phyloP scores from a whole-genome alignment of 768 basidiomycete genomes.

The Paxillus rubicundulus region DNA sequence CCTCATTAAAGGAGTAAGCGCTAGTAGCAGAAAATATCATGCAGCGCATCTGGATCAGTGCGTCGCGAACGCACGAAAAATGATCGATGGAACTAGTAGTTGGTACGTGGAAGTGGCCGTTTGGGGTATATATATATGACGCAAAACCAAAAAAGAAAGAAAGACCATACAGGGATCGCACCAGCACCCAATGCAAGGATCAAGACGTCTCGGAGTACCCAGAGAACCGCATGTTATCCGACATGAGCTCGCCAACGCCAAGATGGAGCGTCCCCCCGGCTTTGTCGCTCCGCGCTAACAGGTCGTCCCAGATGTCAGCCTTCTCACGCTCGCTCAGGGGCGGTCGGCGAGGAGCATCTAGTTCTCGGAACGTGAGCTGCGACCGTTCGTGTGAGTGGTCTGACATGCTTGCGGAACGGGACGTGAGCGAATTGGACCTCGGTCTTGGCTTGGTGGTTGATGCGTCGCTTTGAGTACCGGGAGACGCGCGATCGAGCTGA shows the following conservation, averaged over 20 bases:
- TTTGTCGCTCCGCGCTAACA: conserved; percentile 60
- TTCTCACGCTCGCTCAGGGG: conserved; percentile 68
- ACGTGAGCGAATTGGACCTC: conserved; percentile 10
- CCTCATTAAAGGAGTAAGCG: conserved; percentile 3
- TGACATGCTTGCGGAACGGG: conserved; percentile 10
- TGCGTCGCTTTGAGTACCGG: conserved; percentile 32
- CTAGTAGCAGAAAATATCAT: conserved; percentile 1
- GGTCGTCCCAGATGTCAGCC: conserved; percentile 65
- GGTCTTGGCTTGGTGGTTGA: conserved; percentile 25
- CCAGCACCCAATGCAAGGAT: neutral
- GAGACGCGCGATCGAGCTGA: conserved; percentile 19
- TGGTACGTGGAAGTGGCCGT: no score
- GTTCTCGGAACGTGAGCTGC: conserved; percentile 48
- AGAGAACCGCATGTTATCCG: conserved; percentile 43
- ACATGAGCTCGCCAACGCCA: conserved; percentile 41
- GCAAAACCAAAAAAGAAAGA: no score
- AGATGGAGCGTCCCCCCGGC: conserved; percentile 77
- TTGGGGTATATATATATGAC: no score
- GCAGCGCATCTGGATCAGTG: neutral
- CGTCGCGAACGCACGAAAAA: neutral
- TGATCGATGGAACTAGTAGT: no score
- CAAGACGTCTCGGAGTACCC: conserved; percentile 19
- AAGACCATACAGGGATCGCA: no score
- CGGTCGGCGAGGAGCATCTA: conserved; percentile 35
- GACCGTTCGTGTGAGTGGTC: conserved; percentile 22